These are phyloP conservation scores for Magnusiomyces sp. DNA, from an alignment of 1,139 yeast species.

Conservation along the genomic window DNA sequence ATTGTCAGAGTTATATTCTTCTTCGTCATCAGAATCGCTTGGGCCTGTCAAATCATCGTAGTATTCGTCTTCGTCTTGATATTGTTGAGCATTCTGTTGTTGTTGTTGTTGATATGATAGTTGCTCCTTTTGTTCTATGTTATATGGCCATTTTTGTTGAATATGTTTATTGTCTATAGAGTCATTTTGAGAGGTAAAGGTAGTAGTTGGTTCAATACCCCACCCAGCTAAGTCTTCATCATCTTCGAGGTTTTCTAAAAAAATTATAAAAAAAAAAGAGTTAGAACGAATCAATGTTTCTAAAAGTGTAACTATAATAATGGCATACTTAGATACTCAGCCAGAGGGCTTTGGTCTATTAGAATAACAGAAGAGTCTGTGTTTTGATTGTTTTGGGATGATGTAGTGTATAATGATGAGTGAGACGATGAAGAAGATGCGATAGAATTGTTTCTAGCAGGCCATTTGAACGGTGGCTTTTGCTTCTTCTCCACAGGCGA, in stretches of 20 bases:
- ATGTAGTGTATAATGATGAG: background rate
- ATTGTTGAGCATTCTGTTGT: background rate
- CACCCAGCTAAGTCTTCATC: background rate
- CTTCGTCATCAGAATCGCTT: background rate
- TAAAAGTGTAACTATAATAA: background rate
- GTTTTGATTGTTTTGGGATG: background rate
- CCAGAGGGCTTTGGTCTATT: background rate
- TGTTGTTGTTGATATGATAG: too few species aligned
- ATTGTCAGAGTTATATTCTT: background rate
- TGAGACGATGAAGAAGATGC: background rate
- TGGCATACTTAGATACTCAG: background rate
- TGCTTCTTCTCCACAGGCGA: too few species aligned
- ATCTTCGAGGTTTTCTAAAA: background rate
- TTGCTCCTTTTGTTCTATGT: background rate
- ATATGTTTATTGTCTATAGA: background rate
- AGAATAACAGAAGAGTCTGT: background rate
- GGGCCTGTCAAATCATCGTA: background rate
- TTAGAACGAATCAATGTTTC: background rate
- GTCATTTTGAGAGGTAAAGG: background rate
- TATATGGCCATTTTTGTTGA: background rate
- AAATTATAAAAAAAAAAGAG: background rate
- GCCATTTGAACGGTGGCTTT: too few species aligned
- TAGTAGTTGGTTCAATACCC: constrained; percentile 3
- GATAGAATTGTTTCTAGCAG: background rate
- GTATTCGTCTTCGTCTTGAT: background rate